Percentiles rank a stretch among this genome's conserved stretches.
Conservation (phyloP, 2,329 filamentous ascomycete species). For the Neopestalotiopsis clavispora region DNA sequence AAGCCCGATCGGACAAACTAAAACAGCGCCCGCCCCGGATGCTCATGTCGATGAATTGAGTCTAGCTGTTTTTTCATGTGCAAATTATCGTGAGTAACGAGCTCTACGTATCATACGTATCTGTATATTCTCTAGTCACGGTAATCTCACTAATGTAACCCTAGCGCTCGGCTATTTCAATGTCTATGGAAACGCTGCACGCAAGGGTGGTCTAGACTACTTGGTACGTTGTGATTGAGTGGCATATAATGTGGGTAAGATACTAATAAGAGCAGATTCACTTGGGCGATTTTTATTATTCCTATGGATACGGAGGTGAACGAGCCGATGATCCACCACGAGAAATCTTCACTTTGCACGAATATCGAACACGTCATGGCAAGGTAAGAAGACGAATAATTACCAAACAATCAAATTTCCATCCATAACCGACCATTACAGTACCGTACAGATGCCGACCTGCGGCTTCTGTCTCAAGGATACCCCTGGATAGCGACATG, state of each 20-base stretch:
- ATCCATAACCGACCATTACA: slow-evolving; percentile 22
- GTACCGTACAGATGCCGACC: slow-evolving; percentile 47
- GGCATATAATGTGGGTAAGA: too few species aligned
- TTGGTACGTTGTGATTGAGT: too few species aligned
- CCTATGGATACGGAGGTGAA: too few species aligned
- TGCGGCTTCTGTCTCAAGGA: slow-evolving; percentile 45
- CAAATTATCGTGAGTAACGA: slow-evolving; percentile 35
- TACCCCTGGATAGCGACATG: slow-evolving; percentile 52
- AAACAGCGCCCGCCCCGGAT: slow-evolving; percentile 37
- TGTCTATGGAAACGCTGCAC: slow-evolving; percentile 47
- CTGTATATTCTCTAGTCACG: too few species aligned
- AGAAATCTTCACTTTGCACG: too few species aligned
- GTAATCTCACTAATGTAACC: too few species aligned
- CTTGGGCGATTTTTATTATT: slow-evolving; percentile 63
- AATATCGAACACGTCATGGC: too few species aligned
- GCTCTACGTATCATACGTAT: too few species aligned
- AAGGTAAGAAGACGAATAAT: too few species aligned
- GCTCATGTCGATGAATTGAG: slow-evolving; percentile 33
- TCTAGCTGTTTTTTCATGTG: slow-evolving; percentile 39
- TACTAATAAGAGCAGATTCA: too few species aligned
- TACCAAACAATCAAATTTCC: too few species aligned
- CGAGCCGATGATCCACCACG: too few species aligned
- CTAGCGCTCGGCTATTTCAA: slow-evolving; percentile 53
- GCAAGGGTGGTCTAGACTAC: slow-evolving; percentile 50
- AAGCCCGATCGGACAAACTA: slow-evolving; percentile 39